Evolutionary conservation across 225 moss, liverwort and hornwort species (phyloP), one percentile per base, ranked within the genome.

Genomic region (Asterella californica): DNA sequence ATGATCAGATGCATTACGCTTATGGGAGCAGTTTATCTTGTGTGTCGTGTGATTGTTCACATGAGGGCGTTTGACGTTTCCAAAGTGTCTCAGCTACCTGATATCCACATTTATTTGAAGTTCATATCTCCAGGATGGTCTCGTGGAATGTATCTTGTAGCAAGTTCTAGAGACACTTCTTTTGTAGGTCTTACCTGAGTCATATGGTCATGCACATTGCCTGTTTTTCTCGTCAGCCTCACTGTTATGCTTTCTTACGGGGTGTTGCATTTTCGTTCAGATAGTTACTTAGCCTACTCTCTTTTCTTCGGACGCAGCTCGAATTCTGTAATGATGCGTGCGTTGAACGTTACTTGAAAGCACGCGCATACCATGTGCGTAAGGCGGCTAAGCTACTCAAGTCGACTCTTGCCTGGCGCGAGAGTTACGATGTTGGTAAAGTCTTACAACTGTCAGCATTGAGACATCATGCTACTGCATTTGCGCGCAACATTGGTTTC

Each of bases 381-480:
- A 91, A 87, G 82, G 90, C 96, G 36, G 91, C 94, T 52, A 94
- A 89, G 87, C 91, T 91, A 82, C 87, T 97, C 42, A 92, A 92
- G 70, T 81, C 89, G 68, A 87, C 90, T 73, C 84, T 97, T n/a
- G 86, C 83, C 75, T 97, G 93, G 94, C 94, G 96, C 11, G 91
- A 94, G 22, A 94, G 84, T 78, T 85, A 90, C 24, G 91, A 94
- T 72, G 91, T 90, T 81, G 96, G 96, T 97, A 90, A 66, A 14
- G 47, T n/a, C 47, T 53, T 24, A 0, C 32, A 22, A 70, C 74
- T 50, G 32, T 15, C 42, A 48, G 27, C 22, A 21, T 22, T 38
- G 46, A 15, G 36, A 12, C 36, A 11, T 25, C 46, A 10, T 71
- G 27, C 0, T 47, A 25, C 42, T 3, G 45, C 12, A 25, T 25